Evolutionary conservation across 2,329 filamentous ascomycete genomes (phyloP).

Genomic region (Arthrobotrys megalospora): DNA sequence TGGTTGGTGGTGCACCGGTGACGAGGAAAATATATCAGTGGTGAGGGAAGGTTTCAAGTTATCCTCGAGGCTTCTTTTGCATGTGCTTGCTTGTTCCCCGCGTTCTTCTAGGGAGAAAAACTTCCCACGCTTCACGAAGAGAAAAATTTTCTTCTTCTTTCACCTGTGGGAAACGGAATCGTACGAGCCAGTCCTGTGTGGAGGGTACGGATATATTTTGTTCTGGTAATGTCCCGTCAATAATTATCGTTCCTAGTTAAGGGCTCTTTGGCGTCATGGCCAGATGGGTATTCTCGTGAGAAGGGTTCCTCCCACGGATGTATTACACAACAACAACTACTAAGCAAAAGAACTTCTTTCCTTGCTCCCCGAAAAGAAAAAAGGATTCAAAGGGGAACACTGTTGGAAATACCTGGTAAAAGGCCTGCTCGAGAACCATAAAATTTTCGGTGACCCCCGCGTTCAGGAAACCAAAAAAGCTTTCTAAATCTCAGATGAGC

Average conservation of each 20-base stretch:
- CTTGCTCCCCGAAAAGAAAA: slow-evolving; percentile 30
- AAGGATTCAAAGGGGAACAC: slow-evolving; percentile 32
- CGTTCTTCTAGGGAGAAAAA: slow-evolving; percentile 34
- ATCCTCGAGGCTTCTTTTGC: slow-evolving; percentile 32
- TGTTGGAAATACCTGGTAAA: slow-evolving; percentile 58
- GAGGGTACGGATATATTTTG: slow-evolving; percentile 49
- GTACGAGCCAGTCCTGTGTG: slow-evolving; percentile 34
- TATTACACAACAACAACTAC: slow-evolving; percentile 59
- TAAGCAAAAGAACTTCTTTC: slow-evolving; percentile 43
- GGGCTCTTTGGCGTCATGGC: slow-evolving; percentile 55
- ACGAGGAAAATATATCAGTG: slow-evolving; percentile 32
- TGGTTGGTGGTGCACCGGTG: slow-evolving; percentile 3
- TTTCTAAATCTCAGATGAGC: slow-evolving; percentile 51
- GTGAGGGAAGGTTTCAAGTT: slow-evolving; percentile 26
- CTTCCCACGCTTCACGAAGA: slow-evolving; percentile 10
- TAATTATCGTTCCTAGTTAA: slow-evolving; percentile 58
- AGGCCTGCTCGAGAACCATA: slow-evolving; percentile 44
- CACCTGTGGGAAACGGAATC: slow-evolving; percentile 38
- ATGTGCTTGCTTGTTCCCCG: slow-evolving; percentile 57
- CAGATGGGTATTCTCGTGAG: slow-evolving; percentile 42
- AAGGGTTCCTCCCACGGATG: slow-evolving; percentile 47
- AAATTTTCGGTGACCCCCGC: slow-evolving; percentile 57
- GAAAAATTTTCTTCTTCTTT: slow-evolving; percentile 38
- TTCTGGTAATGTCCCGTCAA: slow-evolving; percentile 54
- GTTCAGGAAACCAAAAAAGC: slow-evolving; percentile 32